Conservation (phyloP, 495 filamentous ascomycete genomes). For the Talaromyces borbonicus region DNA sequence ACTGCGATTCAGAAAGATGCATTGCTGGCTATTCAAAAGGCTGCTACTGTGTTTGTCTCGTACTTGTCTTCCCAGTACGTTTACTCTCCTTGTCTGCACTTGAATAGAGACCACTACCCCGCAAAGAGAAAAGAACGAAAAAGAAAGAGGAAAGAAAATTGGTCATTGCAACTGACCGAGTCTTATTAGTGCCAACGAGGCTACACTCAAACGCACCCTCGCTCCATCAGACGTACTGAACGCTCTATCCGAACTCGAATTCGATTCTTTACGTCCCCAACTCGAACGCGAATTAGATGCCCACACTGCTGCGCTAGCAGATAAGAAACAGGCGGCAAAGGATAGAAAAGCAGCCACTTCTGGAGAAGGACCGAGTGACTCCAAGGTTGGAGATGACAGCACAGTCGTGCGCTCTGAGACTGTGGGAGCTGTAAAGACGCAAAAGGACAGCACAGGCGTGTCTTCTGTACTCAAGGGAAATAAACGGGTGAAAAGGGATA, state of each 20-base stretch:
- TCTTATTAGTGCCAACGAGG: conserved; percentile 62
- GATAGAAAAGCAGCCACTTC: conserved; percentile 35
- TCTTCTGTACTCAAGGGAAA: conserved; percentile 21
- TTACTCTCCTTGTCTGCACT: not conserved
- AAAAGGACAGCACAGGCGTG: conserved; percentile 19
- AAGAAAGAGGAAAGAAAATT: not conserved
- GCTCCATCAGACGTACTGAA: conserved; percentile 73
- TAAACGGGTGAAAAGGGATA: conserved; percentile 41
- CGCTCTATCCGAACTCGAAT: conserved; percentile 75
- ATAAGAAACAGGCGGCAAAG: conserved; percentile 51
- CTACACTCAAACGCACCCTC: conserved; percentile 73
- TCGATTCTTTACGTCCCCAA: conserved; percentile 59
- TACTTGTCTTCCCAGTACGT: conserved; percentile 77
- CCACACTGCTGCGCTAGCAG: conserved; percentile 52
- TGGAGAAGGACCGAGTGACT: not conserved
- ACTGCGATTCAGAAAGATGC: conserved; percentile 93
- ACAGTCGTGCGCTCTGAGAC: conserved; percentile 16
- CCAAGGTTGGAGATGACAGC: conserved; percentile 22
- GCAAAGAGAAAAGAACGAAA: too few species aligned
- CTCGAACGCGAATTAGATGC: conserved; percentile 49
- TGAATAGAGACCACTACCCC: not conserved
- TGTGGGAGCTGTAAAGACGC: conserved; percentile 41
- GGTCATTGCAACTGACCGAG: not conserved
- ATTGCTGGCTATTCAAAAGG: conserved; percentile 80
- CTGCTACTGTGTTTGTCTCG: conserved; percentile 88